These are phyloP conservation scores for Evernia prunastri DNA, from an alignment of 495 filamentous ascomycete genomes.

Conservation along the genomic window DNA sequence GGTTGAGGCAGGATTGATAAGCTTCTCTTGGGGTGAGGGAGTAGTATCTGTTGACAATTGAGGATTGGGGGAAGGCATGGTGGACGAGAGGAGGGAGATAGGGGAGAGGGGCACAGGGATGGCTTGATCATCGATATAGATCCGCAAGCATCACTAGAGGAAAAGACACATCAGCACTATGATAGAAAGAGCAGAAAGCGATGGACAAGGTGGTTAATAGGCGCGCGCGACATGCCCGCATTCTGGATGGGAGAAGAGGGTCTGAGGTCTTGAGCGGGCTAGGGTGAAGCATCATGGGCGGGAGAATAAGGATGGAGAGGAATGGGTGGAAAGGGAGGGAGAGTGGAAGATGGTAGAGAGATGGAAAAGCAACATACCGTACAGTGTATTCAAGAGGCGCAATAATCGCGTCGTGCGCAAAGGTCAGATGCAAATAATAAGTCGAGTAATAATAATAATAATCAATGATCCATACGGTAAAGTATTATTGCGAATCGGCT, in stretches of 20 bases:
- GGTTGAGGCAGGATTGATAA: neutral
- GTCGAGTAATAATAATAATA: too few relatives aligned
- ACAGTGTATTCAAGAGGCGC: conserved; percentile 10
- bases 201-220: neutral
- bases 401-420: conserved; percentile 20
- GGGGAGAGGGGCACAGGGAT: conserved; percentile 8
- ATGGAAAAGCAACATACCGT: conserved; percentile 16
- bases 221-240: conserved; percentile 16
- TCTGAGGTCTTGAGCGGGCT: neutral
- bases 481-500: conserved; percentile 5
- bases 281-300: conserved; percentile 9
- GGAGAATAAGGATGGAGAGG: neutral
- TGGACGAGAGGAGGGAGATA: conserved; percentile 10
- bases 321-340: neutral
- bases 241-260: conserved; percentile 10
- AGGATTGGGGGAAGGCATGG: conserved; percentile 22
- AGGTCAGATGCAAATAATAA: conserved; percentile 7
- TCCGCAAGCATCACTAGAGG: conserved; percentile 11
- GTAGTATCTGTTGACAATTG: conserved; percentile 10
- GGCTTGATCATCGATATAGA: conserved; percentile 15
- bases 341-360: neutral
- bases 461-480: too few relatives aligned
- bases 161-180: conserved; percentile 4
- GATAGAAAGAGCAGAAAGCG: neutral
- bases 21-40: conserved; percentile 11